These are phyloP conservation scores for Nissolia schottii DNA, from an alignment of 306 rosid genomes.

Conservation along the genomic window DNA sequence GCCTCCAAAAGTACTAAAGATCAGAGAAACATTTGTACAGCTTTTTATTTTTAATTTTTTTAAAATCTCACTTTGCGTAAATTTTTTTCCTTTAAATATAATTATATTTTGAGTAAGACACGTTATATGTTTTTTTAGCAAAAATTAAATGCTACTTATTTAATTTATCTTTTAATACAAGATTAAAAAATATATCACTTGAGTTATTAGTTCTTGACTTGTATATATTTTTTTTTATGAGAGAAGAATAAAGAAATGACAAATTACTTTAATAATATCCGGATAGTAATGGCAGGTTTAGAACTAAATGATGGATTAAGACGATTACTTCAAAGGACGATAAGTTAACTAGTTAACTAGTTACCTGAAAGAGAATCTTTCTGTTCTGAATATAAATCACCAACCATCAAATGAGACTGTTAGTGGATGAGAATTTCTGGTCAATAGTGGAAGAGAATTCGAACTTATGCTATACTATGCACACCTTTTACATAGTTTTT, in stretches of 20 bases:
- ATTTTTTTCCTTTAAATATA: too few relatives aligned
- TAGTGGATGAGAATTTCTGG: neutral
- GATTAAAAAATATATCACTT: too few relatives aligned
- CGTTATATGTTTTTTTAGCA: too few relatives aligned
- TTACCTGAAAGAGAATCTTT: too few relatives aligned
- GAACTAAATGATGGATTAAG: neutral
- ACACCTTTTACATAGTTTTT: neutral
- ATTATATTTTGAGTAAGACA: too few relatives aligned
- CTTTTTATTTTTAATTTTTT: neutral
- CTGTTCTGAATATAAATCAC: neutral
- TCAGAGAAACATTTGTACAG: neutral
- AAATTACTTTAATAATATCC: neutral
- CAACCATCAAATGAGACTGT: too few relatives aligned
- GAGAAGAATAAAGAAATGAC: neutral
- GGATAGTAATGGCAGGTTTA: neutral
- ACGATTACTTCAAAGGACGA: neutral
- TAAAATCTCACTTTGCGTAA: neutral
- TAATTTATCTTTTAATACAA: too few relatives aligned
- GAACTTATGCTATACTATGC: neutral
- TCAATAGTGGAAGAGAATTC: neutral
- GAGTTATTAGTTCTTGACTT: too few relatives aligned
- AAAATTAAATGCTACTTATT: too few relatives aligned
- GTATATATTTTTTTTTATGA: too few relatives aligned
- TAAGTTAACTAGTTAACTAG: too few relatives aligned
- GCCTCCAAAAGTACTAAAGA: neutral